A percentile compares a stretch with the other conserved stretches of the same genome.
Conservation (phyloP, 129 eudicot genomes). For the Sambucus nigra region DNA sequence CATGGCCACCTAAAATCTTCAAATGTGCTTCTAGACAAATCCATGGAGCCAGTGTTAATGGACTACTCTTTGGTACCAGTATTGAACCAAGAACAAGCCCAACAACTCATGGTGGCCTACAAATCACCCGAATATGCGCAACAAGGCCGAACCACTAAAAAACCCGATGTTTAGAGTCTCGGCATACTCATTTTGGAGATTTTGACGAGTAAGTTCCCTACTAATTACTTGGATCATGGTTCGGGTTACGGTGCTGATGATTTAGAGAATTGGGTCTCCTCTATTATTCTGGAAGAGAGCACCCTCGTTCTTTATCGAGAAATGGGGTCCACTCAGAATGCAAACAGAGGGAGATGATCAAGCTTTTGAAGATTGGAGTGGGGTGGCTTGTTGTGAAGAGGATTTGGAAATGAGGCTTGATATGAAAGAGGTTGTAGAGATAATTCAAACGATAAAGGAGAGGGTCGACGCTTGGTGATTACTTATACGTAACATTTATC, state of each 20-base stretch:
- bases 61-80: slow-evolving; percentile 21
- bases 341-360: slow-evolving; percentile 7
- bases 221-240: too few relatives aligned
- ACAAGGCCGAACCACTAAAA: slow-evolving; percentile 12
- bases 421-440: slow-evolving; percentile 15
- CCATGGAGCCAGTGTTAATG: slow-evolving; percentile 14
- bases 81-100: slow-evolving; percentile 14
- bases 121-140: slow-evolving; percentile 23
- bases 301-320: slow-evolving; percentile 11
- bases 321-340: neutral
- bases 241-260: neutral
- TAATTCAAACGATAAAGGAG: slow-evolving; percentile 7
- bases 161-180: slow-evolving; percentile 26
- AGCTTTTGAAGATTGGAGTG: slow-evolving; percentile 23
- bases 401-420: slow-evolving; percentile 18
- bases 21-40: slow-evolving; percentile 22
- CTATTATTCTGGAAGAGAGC: slow-evolving; percentile 1
- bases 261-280: slow-evolving; percentile 15
- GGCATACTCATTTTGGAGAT: slow-evolving; percentile 22
- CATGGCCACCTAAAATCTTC: slow-evolving; percentile 35
- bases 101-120: slow-evolving; percentile 9
- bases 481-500: too few relatives aligned
- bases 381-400: slow-evolving; percentile 19
- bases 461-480: slow-evolving; percentile 5
- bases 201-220: slow-evolving; percentile 13